Base-by-base conservation (phyloP, 345 rosid genomes). In the Turritis glabra region DNA sequence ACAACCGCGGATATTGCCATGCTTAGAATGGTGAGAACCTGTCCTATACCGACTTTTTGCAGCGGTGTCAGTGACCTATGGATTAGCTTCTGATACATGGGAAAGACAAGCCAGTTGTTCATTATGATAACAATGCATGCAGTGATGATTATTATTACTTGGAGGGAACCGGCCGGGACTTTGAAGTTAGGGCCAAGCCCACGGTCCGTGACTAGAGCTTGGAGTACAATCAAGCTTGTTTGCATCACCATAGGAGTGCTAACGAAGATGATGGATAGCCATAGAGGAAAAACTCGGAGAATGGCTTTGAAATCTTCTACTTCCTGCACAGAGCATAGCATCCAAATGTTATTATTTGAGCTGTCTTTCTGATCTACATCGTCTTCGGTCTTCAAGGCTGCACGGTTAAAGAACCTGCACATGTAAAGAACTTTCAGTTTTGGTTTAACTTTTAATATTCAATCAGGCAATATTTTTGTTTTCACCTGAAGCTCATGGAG, bases 251-350 rank as follows among this genome's bases (percentile, higher is more conserved):
- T 51, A 8, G 87, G 69, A 3, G 53, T 75, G 74, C 68, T 66
- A 23, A 88, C 7, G 13, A 83, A 47, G 8, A 88, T 56, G 22
- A 64, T 17, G 2, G 74, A 48, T 58, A 87, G 76, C 72, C 79
- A 74, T 4, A 81, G 47, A 10, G 87, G 90, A 37, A 77, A 43
- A 38, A 84, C 67, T 56, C 66, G 79, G 8, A 86, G 26, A 3
- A 88, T 35, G 3, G 67, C 35, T 67, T 88, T 88, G 5, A 86
- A 76, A 73, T 84, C 86, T 64, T 88, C 93, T 33, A 84, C 90
- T 74, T 86, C 84, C 43, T 63, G 30, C 2, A 63, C 37, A 14
- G 82, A 37, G 72, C 87, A 82, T 26, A 86, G 37, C 38, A 83
- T 83, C 88, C 89, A 84, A 7, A 66, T 72, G 38, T 57, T 82